phyloP scores from a whole-genome alignment of 345 rosid species.

The Arabidopsis arenosa region DNA sequence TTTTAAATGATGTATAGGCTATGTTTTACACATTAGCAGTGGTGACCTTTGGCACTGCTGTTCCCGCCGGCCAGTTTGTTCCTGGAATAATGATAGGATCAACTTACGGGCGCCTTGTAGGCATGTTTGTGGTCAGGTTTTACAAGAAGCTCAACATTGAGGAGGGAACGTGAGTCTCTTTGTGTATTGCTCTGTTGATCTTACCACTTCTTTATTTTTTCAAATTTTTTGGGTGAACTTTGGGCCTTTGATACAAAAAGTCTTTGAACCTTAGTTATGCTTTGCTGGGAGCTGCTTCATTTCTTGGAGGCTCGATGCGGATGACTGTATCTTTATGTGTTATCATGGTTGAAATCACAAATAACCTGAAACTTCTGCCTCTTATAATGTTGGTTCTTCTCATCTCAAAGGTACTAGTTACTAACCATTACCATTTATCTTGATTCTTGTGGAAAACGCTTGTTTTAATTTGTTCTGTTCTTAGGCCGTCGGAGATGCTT shows the following conservation, averaged over 20 bases:
- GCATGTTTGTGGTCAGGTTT: conserved; percentile 89
- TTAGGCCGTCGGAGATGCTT: conserved; percentile 99
- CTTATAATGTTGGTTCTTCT: conserved; percentile 99
- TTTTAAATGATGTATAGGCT: conserved; percentile 60
- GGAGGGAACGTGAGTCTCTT: conserved; percentile 94
- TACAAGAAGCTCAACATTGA: conserved; percentile 94
- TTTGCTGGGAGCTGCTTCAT: conserved; percentile 96
- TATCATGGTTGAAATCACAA: conserved; percentile 97
- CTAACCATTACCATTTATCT: conserved; percentile 20
- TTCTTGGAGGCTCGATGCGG: conserved; percentile 99
- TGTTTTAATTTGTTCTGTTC: conserved; percentile 23
- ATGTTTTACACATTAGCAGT: conserved; percentile 95
- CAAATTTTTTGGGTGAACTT: conserved; percentile 2
- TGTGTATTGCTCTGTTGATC: conserved; percentile 16
- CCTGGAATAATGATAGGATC: conserved; percentile 99
- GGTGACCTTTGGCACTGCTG: conserved; percentile 95
- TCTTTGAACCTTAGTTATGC: conserved; percentile 70
- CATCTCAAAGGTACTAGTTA: conserved; percentile 77
- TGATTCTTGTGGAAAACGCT: conserved; percentile 21
- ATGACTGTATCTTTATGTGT: conserved; percentile 98
- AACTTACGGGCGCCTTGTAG: conserved; percentile 97
- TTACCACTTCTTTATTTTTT: neutral
- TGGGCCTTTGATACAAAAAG: conserved; percentile 28
- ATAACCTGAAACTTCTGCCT: conserved; percentile 89
- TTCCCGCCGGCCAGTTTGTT: conserved; percentile 98